phyloP scores from a whole-genome alignment of 2,329 filamentous ascomycete species.

The Xylaria multiplex region DNA sequence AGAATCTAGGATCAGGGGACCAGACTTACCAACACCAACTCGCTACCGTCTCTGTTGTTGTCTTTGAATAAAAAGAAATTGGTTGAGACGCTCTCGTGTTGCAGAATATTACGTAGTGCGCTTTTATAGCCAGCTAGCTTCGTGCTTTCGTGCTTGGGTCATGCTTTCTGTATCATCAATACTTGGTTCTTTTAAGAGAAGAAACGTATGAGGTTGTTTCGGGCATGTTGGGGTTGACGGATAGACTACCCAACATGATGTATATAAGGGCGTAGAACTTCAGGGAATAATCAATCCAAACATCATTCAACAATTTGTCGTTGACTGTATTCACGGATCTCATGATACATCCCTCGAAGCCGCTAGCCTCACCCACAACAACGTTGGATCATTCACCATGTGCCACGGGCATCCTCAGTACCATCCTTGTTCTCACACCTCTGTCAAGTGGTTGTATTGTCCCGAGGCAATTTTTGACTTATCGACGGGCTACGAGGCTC shows the following conservation, averaged over 20 bases:
- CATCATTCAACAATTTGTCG: slow-evolving; percentile 1
- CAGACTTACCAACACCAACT: slow-evolving; percentile 22
- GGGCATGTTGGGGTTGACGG: not conserved
- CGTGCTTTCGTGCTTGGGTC: slow-evolving; percentile 36
- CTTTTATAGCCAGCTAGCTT: slow-evolving; percentile 37
- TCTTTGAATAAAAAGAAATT: slow-evolving; percentile 34
- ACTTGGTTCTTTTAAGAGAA: slow-evolving; percentile 35
- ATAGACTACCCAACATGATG: not conserved
- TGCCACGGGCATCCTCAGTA: slow-evolving; percentile 64
- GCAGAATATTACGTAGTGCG: slow-evolving; percentile 34
- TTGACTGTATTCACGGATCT: slow-evolving; percentile 3
- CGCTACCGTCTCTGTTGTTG: slow-evolving; percentile 33
- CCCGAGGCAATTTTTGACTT: slow-evolving; percentile 60
- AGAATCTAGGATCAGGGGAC: slow-evolving; percentile 21
- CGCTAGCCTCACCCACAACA: slow-evolving; percentile 6
- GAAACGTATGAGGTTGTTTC: slow-evolving; percentile 22
- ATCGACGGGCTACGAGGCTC: slow-evolving; percentile 60
- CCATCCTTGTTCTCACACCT: slow-evolving; percentile 65
- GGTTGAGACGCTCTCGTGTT: slow-evolving; percentile 31
- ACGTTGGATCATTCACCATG: slow-evolving; percentile 52
- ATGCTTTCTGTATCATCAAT: slow-evolving; percentile 40
- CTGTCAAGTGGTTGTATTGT: slow-evolving; percentile 66
- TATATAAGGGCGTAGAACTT: slow-evolving; percentile 31
- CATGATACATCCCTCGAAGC: slow-evolving; percentile 2
- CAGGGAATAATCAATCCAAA: not conserved